Evolutionary conservation across 176 grass and related monocot genomes (phyloP), one percentile per base, ranked within the genome.

Genomic region (Saccharum spontaneum): DNA sequence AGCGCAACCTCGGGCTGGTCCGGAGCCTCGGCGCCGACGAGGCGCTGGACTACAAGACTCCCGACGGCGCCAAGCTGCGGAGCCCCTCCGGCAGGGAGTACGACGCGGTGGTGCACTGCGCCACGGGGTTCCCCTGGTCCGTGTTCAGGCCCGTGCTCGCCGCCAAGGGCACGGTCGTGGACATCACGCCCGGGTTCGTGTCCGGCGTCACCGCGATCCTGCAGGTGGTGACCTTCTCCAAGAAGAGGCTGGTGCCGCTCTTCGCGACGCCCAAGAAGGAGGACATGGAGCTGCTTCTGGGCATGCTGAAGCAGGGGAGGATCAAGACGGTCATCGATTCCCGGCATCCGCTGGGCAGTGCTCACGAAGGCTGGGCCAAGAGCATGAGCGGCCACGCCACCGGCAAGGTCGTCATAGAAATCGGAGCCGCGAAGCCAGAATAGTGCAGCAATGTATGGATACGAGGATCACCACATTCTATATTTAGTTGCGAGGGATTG

Each of bases 321-420:
- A 80, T 97, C 23, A 86, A 78, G 74, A 83, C 88, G 20, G 28
- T 77, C 45, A 77, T 98, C 10, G 92, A 98, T 55, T 94, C 95
- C 2, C 73, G 7, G 49, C 62, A 80, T 46, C 81, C 86, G 17
- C 31, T 94, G 80, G 85, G 70, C 66, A 89, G 78, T 45, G 95
- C 88, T 10, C 69, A 88, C 65, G 90, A 91, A 22, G 95, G 86
- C 0, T 97, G 92, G 95, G 84, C 86, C 5, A 97, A 91, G 84
- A 94, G 90, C 87, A 88, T 88, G 7, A 87, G 87, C 26, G 95
- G 92, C 0, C 95, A 92, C 60, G 92, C 95, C 65, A 91, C 92
- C 1, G 92, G 90, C 44, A 97, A 97, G 81, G 89, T 97, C 76
- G 66, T 94, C 34, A 80, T 94, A 2, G 90, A 97, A 62, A 94